phyloP scores from a whole-genome alignment of 352 stramenopile genomes.

The Pythium pyrilobum region DNA sequence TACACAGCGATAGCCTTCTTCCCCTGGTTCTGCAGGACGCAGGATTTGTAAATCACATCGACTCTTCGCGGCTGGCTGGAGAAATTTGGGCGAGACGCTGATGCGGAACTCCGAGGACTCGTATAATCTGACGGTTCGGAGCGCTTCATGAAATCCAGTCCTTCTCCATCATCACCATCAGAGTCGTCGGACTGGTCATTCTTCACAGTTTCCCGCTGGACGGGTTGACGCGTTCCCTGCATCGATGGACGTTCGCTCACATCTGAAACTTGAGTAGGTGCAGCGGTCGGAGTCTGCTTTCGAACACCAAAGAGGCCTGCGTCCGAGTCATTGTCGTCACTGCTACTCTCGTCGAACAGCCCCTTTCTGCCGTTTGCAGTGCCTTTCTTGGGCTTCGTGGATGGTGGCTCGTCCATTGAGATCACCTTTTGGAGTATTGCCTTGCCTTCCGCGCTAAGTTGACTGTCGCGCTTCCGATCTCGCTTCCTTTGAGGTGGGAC shows the following conservation, averaged over 20 bases:
- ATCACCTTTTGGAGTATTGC: constrained; percentile 70
- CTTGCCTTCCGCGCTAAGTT: constrained; percentile 75
- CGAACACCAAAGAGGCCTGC: constrained; percentile 40
- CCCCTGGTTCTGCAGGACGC: constrained; percentile 45
- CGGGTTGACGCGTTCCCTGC: neutral
- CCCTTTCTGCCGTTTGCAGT: constrained; percentile 35
- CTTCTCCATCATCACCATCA: constrained; percentile 7
- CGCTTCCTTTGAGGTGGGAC: constrained; percentile 18
- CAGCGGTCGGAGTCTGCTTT: constrained; percentile 4
- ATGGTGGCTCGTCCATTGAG: constrained; percentile 15
- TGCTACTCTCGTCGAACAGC: constrained; percentile 80
- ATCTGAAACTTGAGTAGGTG: neutral
- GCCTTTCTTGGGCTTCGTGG: constrained; percentile 18
- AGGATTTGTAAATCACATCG: constrained; percentile 49
- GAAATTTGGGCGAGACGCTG: neutral
- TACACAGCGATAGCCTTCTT: constrained; percentile 67
- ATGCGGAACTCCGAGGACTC: constrained; percentile 16
- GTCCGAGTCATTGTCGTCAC: constrained; percentile 39
- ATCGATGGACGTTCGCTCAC: neutral
- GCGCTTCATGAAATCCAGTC: neutral
- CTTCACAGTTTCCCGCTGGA: neutral
- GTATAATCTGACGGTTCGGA: constrained; percentile 6
- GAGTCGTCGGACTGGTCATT: neutral
- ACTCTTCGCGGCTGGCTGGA: constrained; percentile 7
- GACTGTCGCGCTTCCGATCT: constrained; percentile 59